A percentile compares a stretch with the other conserved stretches of the same genome.
Evolutionary conservation across 148 eudicot species (phyloP).

Genomic region (Rhododendron griersonianum): DNA sequence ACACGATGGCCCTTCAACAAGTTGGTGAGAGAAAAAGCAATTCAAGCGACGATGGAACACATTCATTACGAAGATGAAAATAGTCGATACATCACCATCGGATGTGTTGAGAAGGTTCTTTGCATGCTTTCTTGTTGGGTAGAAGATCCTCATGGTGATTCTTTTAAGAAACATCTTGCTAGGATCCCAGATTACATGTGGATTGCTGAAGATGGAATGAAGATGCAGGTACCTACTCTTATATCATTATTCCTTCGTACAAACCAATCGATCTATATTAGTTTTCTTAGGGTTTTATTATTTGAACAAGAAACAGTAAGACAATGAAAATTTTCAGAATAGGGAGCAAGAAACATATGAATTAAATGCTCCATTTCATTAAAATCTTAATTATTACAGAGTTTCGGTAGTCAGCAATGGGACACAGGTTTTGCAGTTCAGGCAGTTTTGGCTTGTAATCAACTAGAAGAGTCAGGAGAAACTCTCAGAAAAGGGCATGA

Average conservation of each 20-base stretch:
- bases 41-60: conserved; percentile 14
- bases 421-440: conserved; percentile 34
- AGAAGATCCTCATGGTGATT: conserved; percentile 30
- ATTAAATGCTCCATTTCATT: neutral
- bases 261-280: neutral
- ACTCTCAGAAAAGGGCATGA: conserved; percentile 24
- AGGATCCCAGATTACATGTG: conserved; percentile 35
- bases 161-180: conserved; percentile 36
- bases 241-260: neutral
- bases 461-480: conserved; percentile 18
- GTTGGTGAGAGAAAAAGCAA: conserved; percentile 17
- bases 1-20: conserved; percentile 23
- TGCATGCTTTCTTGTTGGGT: conserved; percentile 32
- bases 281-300: neutral
- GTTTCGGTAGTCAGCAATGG: conserved; percentile 38
- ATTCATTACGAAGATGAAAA: conserved; percentile 26
- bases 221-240: conserved; percentile 27
- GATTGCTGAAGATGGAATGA: conserved; percentile 47
- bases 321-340: neutral
- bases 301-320: neutral
- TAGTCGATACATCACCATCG: conserved; percentile 21
- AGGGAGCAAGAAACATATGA: neutral
- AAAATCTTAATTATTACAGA: conserved; percentile 14
- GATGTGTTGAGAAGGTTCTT: conserved; percentile 14
- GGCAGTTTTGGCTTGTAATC: conserved; percentile 24